Evolutionary conservation across 2,329 filamentous ascomycete species (phyloP), one percentile per base, ranked within the genome.

Genomic region (Aspergillus floridensis): DNA sequence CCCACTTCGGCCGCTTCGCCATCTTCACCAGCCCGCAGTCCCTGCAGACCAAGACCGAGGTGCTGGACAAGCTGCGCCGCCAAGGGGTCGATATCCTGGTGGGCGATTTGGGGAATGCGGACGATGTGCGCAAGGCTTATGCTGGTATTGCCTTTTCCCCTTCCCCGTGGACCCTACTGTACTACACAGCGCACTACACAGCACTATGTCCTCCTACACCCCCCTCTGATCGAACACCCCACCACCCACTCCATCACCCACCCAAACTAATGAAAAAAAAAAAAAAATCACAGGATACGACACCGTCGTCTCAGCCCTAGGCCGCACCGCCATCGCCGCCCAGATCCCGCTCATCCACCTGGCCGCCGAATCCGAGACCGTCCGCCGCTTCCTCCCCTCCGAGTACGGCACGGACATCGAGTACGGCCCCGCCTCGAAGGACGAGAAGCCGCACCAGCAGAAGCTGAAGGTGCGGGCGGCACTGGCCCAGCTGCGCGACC

Each of bases 361-460:
- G 24, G 87, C 88, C 12, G 83, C 85, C 44, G 72, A 79, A 56
- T 80, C 81, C 0, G 71, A 76, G 2, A 79, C 74, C 24, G 82
- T 90, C 32, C 80, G 82, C 62, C 84, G 84, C 78, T 88, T 90
- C 76, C 83, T 88, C 63, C 87, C 88, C 0, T 88, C 84, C 7
- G 87, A 90, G 70, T 90, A 86, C 68, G 85, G 85, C 58, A 89
- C 84, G 1, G 87, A 87, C 67, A 83, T 86, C 50, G 86, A 87
- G 69, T 87, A 88, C 67, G 77, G 80, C 22, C 77, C 84, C 0
- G 69, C 80, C 22, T 89, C 86, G 14, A 79, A 79, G 2, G 65
- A 74, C 8, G 88, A 91, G 73, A 84, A 82, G 67, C 86, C 88
- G 2, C 88, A 91, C 68, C 88, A 91, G 74, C 74, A 80, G 57